Evolutionary conservation across 768 basidiomycete genomes (phyloP).

Genomic region (Naganishia randhawae): DNA sequence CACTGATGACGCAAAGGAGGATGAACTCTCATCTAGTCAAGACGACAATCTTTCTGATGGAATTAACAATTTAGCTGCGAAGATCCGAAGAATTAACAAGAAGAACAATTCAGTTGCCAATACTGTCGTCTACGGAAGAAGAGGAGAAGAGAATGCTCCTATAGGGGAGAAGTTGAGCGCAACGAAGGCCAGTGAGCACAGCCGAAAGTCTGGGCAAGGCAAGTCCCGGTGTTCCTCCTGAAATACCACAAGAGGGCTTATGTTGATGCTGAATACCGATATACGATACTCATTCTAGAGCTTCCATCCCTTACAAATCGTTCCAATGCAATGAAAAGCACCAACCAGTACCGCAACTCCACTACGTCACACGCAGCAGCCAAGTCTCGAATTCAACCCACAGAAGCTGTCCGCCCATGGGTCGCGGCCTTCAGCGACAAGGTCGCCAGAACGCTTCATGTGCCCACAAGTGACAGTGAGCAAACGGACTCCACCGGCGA

Average conservation of each 20-base stretch:
- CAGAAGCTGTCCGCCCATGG: neutral
- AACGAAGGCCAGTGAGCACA: neutral
- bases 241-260: too few relatives aligned
- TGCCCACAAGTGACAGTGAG: neutral
- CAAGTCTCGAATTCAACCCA: neutral
- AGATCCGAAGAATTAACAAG: neutral
- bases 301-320: neutral
- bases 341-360: neutral
- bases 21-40: neutral
- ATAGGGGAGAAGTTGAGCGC: neutral
- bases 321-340: neutral
- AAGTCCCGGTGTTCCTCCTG: neutral
- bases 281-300: neutral
- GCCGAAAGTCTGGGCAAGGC: conserved; percentile 10
- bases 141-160: conserved; percentile 5
- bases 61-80: neutral
- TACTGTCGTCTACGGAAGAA: neutral
- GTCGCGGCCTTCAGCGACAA: neutral
- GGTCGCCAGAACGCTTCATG: neutral
- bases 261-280: too few relatives aligned
- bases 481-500: neutral
- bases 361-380: neutral
- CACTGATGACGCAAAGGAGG: neutral
- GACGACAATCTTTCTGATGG: conserved; percentile 5
- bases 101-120: neutral